Evolutionary conservation across 2,329 filamentous ascomycete genomes (phyloP).

Genomic region (Dothistroma septosporum): DNA sequence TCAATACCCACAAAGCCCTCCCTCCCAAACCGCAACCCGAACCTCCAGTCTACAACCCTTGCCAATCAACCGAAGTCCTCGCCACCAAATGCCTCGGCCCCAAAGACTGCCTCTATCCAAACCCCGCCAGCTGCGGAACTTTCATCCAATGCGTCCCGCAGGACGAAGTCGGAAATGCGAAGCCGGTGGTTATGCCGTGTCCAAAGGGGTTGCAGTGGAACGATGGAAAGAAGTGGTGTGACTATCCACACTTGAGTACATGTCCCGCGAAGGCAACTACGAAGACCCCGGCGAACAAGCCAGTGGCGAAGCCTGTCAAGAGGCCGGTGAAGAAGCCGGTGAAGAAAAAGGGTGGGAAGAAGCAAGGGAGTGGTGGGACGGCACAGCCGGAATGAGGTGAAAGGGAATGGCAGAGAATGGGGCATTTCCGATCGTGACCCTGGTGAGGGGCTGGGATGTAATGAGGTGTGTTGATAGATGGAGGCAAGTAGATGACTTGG

Average conservation of each 20-base stretch:
- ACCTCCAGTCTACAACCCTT: neutral
- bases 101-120: slow-evolving; percentile 1
- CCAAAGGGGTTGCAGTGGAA: neutral
- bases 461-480: neutral
- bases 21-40: neutral
- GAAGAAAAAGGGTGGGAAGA: neutral
- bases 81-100: neutral
- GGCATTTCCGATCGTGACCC: neutral
- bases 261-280: neutral
- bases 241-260: neutral
- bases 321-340: too few relatives aligned
- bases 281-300: neutral
- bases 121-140: neutral
- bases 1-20: neutral
- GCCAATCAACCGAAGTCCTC: neutral
- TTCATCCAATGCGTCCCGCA: neutral
- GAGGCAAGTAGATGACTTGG: too few relatives aligned
- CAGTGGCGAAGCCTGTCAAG: too few relatives aligned
- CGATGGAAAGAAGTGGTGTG: slow-evolving; percentile 1
- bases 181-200: neutral
- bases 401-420: neutral
- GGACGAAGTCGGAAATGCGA: neutral
- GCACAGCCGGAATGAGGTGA: too few relatives aligned
- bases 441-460: neutral
- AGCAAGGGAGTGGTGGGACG: neutral